phyloP scores from a whole-genome alignment of 2,329 filamentous ascomycete genomes.

The Stenocarpella maydis region DNA sequence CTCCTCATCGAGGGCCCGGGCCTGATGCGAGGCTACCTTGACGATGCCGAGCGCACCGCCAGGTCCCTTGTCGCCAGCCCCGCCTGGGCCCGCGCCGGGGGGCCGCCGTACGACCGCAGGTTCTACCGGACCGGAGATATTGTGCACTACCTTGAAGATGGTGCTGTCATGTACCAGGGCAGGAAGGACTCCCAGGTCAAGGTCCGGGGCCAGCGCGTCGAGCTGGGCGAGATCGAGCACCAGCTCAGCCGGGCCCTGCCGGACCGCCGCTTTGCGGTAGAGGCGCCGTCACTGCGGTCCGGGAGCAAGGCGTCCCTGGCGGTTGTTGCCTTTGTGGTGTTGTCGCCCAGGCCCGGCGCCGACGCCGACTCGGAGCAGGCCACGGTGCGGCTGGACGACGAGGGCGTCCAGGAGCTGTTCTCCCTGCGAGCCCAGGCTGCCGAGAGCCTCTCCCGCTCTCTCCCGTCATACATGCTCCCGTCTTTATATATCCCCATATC shows the following conservation, averaged over 20 bases:
- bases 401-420: too few relatives aligned
- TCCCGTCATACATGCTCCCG: background rate
- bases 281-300: too few relatives aligned
- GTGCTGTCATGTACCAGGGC: conserved; percentile 42
- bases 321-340: too few relatives aligned
- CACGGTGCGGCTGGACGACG: too few relatives aligned
- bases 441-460: background rate
- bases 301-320: too few relatives aligned
- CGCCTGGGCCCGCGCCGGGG: too few relatives aligned
- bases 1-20: conserved; percentile 37
- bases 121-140: conserved; percentile 53
- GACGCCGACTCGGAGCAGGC: too few relatives aligned
- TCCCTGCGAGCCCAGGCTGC: too few relatives aligned
- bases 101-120: too few relatives aligned
- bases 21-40: conserved; percentile 55
- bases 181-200: conserved; percentile 61
- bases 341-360: too few relatives aligned
- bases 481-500: background rate
- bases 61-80: too few relatives aligned
- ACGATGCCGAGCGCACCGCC: conserved; percentile 34
- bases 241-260: background rate
- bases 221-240: conserved; percentile 43
- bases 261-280: background rate
- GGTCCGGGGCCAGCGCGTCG: conserved; percentile 59
- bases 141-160: conserved; percentile 46